phyloP scores from a whole-genome alignment of 2,329 filamentous ascomycete species.

The Zasmidium cellare region DNA sequence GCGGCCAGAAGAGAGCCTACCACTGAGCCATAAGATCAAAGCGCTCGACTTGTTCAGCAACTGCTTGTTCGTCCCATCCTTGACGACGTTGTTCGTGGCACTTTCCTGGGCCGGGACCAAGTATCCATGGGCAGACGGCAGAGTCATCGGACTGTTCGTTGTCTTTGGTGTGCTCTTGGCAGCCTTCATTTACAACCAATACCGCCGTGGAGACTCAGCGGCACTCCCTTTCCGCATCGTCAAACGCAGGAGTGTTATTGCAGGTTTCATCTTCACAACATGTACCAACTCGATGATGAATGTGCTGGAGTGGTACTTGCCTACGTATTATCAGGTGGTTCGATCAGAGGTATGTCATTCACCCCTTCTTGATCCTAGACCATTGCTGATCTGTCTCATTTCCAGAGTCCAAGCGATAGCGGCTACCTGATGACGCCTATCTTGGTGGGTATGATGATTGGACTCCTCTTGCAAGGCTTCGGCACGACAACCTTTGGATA shows the following conservation, averaged over 20 bases:
- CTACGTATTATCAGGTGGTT: constrained; percentile 6
- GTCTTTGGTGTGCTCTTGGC: constrained; percentile 34
- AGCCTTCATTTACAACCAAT: constrained; percentile 36
- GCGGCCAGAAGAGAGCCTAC: not conserved
- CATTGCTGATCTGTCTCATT: too few relatives aligned
- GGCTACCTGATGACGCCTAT: constrained; percentile 20
- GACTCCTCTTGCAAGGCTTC: constrained; percentile 11
- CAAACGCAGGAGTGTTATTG: constrained; percentile 28
- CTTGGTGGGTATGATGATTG: constrained; percentile 16
- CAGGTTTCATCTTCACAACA: constrained; percentile 19
- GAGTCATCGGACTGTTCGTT: constrained; percentile 37
- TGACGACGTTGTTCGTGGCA: constrained; percentile 31
- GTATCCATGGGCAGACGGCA: constrained; percentile 36
- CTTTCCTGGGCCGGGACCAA: constrained; percentile 39
- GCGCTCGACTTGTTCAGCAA: constrained; percentile 37
- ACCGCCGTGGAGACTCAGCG: constrained; percentile 32
- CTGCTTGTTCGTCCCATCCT: constrained; percentile 34
- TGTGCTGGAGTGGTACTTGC: constrained; percentile 4
- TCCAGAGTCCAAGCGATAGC: constrained; percentile 24
- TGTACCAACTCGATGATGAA: not conserved
- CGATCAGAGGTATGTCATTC: not conserved
- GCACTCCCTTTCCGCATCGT: constrained; percentile 37
- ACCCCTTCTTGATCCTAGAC: too few relatives aligned
- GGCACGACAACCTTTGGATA: constrained; percentile 30
- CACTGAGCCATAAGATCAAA: constrained; percentile 20